Base-by-base conservation (phyloP, 163 green algal species). In the Trebouxiophyceae sp. region DNA sequence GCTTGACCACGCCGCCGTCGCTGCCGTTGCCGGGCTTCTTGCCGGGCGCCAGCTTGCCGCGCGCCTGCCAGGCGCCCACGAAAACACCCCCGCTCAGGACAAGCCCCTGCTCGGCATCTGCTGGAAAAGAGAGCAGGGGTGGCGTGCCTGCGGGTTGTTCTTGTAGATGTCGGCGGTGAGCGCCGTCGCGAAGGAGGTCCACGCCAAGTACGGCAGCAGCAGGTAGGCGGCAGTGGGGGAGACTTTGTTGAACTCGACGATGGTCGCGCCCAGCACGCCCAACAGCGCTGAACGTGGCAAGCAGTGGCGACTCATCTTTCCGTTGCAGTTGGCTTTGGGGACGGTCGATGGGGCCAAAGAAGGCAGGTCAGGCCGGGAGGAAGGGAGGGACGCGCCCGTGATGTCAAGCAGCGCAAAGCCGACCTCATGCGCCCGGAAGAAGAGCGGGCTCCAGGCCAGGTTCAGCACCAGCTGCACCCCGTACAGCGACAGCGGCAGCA, bases 391-490 rank as follows among this genome's bases (percentile, higher is more conserved):
- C 34, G 23, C 44, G 68, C 67, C 61, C 27, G 50, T 44, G 54
- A 85, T 85, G 57, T 84, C 79, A 28, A 64, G 23, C 8, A 77
- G 64, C 1, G 79, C 79, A 20, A 78, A 29, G 54, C 72, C 73
- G 16, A 83, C 67, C 23, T 78, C 63, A 60, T 88, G 75, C 33
- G 65, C 54, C 46, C 68, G 70, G 73, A 93, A 93, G 78, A 93
- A 93, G 4, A 93, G 71, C 0, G 85, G 83, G 20, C 63, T 82
- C 84, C 86, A 91, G 5, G 72, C 60, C 44, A 88, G 79, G 72
- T 93, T 93, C 45, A 92, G 63, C 3, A 65, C 55, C 32, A 93
- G 81, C 72, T 91, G 81, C n/a, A 80, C 6, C 1, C 28, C 71
- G 57, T 78, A 82, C 24, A 82, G 64, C n/a, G 47, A 33, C 32